A percentile compares a stretch with the other conserved stretches of the same genome.
These are phyloP conservation scores for Pseudogymnoascus sp. DNA, from an alignment of 2,329 filamentous ascomycete species.

Conservation along the genomic window DNA sequence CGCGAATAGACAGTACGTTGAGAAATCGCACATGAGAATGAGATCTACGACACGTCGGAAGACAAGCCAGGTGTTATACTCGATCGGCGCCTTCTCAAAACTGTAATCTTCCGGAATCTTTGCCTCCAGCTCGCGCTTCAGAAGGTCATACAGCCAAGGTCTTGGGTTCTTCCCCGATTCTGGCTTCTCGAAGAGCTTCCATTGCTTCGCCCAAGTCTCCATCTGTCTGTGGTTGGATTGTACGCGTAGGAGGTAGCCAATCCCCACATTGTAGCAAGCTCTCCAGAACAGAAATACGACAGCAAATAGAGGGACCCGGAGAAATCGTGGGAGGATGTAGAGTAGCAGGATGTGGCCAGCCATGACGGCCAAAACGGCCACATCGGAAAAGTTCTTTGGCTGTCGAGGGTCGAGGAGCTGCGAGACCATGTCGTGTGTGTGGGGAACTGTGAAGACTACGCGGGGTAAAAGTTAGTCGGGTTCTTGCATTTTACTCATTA, in stretches of 20 bases:
- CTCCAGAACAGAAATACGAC: slow-evolving; percentile 87
- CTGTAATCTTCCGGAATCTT: slow-evolving; percentile 93
- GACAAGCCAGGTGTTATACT: slow-evolving; percentile 98
- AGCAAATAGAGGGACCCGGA: slow-evolving; percentile 74
- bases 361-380: slow-evolving; percentile 71
- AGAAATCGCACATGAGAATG: slow-evolving; percentile 98
- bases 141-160: slow-evolving; percentile 72
- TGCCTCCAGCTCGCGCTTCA: slow-evolving; percentile 86
- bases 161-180: slow-evolving; percentile 74
- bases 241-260: slow-evolving; percentile 79
- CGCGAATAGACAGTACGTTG: slow-evolving; percentile 93
- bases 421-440: slow-evolving; percentile 98
- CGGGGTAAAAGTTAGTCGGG: slow-evolving; percentile 7
- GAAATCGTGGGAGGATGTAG: slow-evolving; percentile 61
- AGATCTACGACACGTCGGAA: slow-evolving; percentile 94
- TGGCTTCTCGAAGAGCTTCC: slow-evolving; percentile 79
- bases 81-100: slow-evolving; percentile 86
- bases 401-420: slow-evolving; percentile 91
- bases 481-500: slow-evolving; percentile 13
- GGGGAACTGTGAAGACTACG: slow-evolving; percentile 87
- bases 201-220: slow-evolving; percentile 80
- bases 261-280: slow-evolving; percentile 85
- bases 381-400: slow-evolving; percentile 89
- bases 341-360: slow-evolving; percentile 67
- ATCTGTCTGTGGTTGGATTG: slow-evolving; percentile 87